Conservation (phyloP, 2,329 filamentous ascomycete genomes). For the Aureobasidium subglaciale region DNA sequence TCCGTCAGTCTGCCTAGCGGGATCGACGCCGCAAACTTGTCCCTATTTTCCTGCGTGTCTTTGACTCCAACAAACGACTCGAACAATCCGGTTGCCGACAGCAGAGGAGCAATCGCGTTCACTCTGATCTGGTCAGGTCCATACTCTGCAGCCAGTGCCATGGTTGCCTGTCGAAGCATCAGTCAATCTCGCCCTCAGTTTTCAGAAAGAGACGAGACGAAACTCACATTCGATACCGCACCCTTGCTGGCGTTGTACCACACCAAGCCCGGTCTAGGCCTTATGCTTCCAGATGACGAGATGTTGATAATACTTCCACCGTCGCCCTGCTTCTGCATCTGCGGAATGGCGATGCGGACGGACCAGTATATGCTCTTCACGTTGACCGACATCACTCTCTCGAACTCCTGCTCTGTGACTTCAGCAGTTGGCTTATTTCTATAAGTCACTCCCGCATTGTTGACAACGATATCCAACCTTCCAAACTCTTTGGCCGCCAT, state of each 20-base stretch:
- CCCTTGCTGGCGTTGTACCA: conserved; percentile 68
- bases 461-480: conserved; percentile 52
- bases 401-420: conserved; percentile 60
- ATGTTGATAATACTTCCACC: conserved; percentile 59
- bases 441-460: conserved; percentile 55
- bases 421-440: conserved; percentile 55
- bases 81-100: conserved; percentile 59
- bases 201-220: not conserved
- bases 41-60: conserved; percentile 55
- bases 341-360: conserved; percentile 52
- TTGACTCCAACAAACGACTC: conserved; percentile 53
- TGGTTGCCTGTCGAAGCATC: conserved; percentile 40
- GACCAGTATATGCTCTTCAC: conserved; percentile 60
- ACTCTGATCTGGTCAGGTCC: conserved; percentile 62
- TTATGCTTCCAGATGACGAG: conserved; percentile 55
- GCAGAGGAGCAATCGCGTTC: conserved; percentile 61
- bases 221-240: conserved; percentile 47
- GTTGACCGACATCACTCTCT: conserved; percentile 60
- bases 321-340: conserved; percentile 51
- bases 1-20: conserved; percentile 50
- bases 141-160: conserved; percentile 63
- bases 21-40: conserved; percentile 48
- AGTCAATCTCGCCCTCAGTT: not conserved
- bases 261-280: conserved; percentile 56
- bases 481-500: conserved; percentile 42